Percentiles rank a stretch among this genome's conserved stretches.
Conservation (phyloP, 2,329 filamentous ascomycete genomes). For the Clonostachys byssicola region DNA sequence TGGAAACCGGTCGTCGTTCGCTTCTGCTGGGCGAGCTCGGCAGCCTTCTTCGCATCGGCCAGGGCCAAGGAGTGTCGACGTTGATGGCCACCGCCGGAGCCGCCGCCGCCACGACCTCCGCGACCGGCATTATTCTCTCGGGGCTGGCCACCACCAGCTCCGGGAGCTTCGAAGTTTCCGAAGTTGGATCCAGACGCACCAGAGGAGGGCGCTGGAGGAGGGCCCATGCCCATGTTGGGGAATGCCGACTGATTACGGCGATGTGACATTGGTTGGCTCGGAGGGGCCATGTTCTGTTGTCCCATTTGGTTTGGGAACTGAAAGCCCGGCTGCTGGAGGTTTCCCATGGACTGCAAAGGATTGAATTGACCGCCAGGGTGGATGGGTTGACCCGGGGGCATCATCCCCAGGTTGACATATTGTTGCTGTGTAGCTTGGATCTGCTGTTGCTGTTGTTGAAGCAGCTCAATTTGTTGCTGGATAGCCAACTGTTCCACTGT, state of each 20-base stretch:
- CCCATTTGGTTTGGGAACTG: conserved; percentile 81
- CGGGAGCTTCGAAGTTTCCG: conserved; percentile 69
- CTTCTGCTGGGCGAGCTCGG: conserved; percentile 94
- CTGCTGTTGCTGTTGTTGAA: conserved; percentile 97
- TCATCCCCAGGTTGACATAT: conserved; percentile 96
- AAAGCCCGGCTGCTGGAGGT: conserved; percentile 77
- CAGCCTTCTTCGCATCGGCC: conserved; percentile 95
- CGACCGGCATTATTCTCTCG: conserved; percentile 40
- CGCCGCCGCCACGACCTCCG: conserved; percentile 67
- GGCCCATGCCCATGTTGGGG: conserved; percentile 86
- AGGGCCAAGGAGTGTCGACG: conserved; percentile 91
- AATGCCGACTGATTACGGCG: conserved; percentile 97
- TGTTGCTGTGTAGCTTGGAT: conserved; percentile 96
- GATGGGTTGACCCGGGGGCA: conserved; percentile 76
- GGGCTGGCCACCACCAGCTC: conserved; percentile 7
- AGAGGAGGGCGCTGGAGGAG: conserved; percentile 86
- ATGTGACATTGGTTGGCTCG: conserved; percentile 78
- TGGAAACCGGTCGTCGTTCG: conserved; percentile 91
- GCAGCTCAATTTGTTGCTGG: conserved; percentile 94
- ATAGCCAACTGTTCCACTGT: conserved; percentile 96
- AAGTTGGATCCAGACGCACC: conserved; percentile 77
- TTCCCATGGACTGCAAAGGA: conserved; percentile 76
- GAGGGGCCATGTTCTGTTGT: conserved; percentile 65
- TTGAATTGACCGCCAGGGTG: conserved; percentile 68
- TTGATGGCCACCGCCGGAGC: conserved; percentile 75